Conservation (phyloP, 106 monocot species). For the Dioscorea dumetorum region DNA sequence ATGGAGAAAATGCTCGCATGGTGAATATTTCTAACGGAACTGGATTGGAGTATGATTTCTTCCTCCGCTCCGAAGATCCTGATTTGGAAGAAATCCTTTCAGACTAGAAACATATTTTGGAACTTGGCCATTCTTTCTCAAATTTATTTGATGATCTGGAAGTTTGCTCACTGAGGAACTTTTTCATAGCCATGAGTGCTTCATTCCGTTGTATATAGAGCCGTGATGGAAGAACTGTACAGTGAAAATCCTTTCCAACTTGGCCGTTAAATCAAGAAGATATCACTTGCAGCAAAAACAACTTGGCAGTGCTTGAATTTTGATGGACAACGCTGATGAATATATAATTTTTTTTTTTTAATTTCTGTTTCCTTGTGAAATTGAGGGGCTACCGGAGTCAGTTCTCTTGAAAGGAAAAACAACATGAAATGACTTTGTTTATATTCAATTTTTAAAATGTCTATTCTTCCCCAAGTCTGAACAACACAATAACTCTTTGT, state of each 20-base stretch:
- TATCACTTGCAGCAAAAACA: too few species aligned
- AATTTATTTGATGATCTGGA: background rate
- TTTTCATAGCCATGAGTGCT: background rate
- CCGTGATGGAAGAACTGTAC: background rate
- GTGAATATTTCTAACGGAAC: slow-evolving; percentile 10
- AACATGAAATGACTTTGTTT: too few species aligned
- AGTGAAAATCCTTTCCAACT: background rate
- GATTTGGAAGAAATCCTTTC: slow-evolving; percentile 37
- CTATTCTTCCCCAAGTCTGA: too few species aligned
- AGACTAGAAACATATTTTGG: slow-evolving; percentile 3
- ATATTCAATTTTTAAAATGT: too few species aligned
- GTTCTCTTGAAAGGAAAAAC: too few species aligned
- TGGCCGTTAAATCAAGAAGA: too few species aligned
- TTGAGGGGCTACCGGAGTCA: too few species aligned
- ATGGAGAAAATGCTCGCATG: slow-evolving; percentile 11
- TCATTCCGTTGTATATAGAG: background rate
- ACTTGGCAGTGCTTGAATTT: too few species aligned
- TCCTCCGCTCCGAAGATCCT: slow-evolving; percentile 16
- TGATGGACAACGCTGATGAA: too few species aligned
- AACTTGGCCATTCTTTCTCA: background rate
- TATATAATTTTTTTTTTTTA: too few species aligned
- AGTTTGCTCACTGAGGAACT: background rate
- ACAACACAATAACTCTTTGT: too few species aligned
- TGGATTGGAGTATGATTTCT: slow-evolving; percentile 14
- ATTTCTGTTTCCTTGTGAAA: too few species aligned